These are phyloP conservation scores for Eimeria praecox DNA, from an alignment of 169 alveolate species.

Conservation along the genomic window DNA sequence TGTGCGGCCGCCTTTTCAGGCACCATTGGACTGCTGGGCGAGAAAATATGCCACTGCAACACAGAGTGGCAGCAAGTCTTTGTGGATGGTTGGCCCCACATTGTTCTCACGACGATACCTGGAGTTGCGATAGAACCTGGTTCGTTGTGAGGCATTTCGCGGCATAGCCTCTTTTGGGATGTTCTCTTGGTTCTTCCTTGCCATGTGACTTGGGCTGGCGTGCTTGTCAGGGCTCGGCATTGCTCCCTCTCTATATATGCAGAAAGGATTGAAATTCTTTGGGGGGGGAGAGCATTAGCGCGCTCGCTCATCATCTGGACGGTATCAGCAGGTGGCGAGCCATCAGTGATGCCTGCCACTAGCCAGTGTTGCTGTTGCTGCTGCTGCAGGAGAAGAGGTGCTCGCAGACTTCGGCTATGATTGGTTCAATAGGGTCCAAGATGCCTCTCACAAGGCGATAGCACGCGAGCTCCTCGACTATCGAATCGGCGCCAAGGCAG, in stretches of 20 bases:
- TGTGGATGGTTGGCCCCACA: slow-evolving; percentile 89
- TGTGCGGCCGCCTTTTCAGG: slow-evolving; percentile 27
- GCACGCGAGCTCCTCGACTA: slow-evolving; percentile 87
- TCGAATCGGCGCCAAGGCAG: slow-evolving; percentile 81
- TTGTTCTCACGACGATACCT: slow-evolving; percentile 87
- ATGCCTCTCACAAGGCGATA: slow-evolving; percentile 87
- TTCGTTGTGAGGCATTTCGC: neutral
- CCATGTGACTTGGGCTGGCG: neutral
- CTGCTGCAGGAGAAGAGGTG: slow-evolving; percentile 91
- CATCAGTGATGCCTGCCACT: neutral
- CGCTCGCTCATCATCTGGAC: neutral
- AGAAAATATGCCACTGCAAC: slow-evolving; percentile 89
- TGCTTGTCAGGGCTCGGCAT: neutral
- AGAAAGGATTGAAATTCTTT: neutral
- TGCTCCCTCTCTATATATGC: neutral
- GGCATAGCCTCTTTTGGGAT: neutral
- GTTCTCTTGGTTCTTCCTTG: neutral
- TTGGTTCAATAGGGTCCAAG: slow-evolving; percentile 93
- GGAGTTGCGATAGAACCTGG: slow-evolving; percentile 87
- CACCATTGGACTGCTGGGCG: slow-evolving; percentile 87
- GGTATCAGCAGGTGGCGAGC: neutral
- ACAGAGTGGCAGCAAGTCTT: slow-evolving; percentile 93
- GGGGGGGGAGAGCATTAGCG: neutral
- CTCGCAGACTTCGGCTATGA: slow-evolving; percentile 95
- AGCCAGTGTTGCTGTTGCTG: slow-evolving; percentile 2